Evolutionary conservation across 495 filamentous ascomycete genomes (phyloP).

Genomic region (Tuber microsphaerosporum): DNA sequence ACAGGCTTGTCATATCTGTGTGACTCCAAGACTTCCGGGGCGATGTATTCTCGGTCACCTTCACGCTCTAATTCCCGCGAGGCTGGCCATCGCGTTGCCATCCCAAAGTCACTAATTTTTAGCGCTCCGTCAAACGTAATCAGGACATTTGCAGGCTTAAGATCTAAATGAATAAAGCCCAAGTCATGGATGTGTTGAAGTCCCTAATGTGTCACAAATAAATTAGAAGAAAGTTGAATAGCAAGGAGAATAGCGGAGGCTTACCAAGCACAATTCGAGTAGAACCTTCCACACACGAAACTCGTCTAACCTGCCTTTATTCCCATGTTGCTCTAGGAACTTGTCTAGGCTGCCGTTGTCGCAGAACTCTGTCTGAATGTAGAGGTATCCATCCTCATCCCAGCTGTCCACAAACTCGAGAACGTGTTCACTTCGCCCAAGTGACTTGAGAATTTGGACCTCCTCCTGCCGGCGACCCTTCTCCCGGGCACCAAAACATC

Average conservation of each 20-base stretch:
- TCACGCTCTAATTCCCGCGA: constrained; percentile 66
- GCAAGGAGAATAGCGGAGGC: constrained; percentile 34
- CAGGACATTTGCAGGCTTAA: constrained; percentile 92
- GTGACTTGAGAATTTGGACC: constrained; percentile 62
- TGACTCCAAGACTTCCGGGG: constrained; percentile 70
- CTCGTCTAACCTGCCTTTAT: constrained; percentile 81
- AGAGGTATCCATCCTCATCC: constrained; percentile 74
- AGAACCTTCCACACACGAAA: constrained; percentile 98
- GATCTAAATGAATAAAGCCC: constrained; percentile 84
- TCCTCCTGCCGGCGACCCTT: constrained; percentile 72
- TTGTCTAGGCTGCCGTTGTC: constrained; percentile 81
- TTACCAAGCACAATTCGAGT: constrained; percentile 70
- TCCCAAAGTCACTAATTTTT: constrained; percentile 94
- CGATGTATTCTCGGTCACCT: constrained; percentile 93
- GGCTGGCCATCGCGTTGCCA: constrained; percentile 75
- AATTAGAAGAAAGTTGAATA: constrained; percentile 43
- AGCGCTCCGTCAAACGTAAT: constrained; percentile 83
- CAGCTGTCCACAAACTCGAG: constrained; percentile 73
- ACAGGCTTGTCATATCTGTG: constrained; percentile 72
- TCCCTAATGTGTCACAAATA: constrained; percentile 51
- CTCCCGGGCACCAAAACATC: constrained; percentile 64
- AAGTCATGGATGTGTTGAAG: constrained; percentile 78
- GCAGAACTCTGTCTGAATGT: constrained; percentile 95
- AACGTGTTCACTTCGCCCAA: constrained; percentile 72
- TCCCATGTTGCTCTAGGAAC: constrained; percentile 70